phyloP scores from a whole-genome alignment of 78 protist species.

The Thecamonas trahens region DNA sequence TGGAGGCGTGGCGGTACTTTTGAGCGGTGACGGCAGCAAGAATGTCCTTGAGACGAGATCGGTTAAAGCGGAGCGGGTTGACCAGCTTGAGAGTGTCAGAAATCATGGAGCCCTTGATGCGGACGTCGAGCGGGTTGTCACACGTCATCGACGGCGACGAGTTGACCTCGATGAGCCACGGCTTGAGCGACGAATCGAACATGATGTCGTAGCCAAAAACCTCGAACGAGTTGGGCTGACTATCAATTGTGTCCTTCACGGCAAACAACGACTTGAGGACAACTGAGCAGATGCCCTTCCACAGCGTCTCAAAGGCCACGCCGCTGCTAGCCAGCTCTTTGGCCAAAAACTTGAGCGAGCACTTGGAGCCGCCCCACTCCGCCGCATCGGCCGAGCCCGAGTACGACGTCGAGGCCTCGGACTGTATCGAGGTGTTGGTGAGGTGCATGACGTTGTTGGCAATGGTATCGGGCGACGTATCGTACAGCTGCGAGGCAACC shows the following conservation, averaged over 20 bases:
- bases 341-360: neutral
- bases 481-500: slow-evolving; percentile 15
- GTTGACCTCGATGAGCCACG: slow-evolving; percentile 75
- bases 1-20: neutral
- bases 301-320: neutral
- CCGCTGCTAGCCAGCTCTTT: neutral
- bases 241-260: slow-evolving; percentile 6
- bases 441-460: slow-evolving; percentile 37
- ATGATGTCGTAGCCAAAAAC: slow-evolving; percentile 68
- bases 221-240: slow-evolving; percentile 34
- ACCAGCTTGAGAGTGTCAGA: slow-evolving; percentile 48
- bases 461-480: neutral
- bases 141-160: slow-evolving; percentile 47
- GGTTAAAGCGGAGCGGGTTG: too few relatives aligned
- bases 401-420: slow-evolving; percentile 18
- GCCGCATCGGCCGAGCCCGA: neutral
- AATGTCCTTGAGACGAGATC: too few relatives aligned
- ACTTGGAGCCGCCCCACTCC: slow-evolving; percentile 24
- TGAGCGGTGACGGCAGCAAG: too few relatives aligned
- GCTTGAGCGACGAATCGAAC: slow-evolving; percentile 35
- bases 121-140: slow-evolving; percentile 27
- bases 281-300: slow-evolving; percentile 14
- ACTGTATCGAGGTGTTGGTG: slow-evolving; percentile 76
- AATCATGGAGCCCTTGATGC: slow-evolving; percentile 47
- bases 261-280: slow-evolving; percentile 43